Evolutionary conservation across 805 yeast genomes (phyloP), one percentile per base, ranked within the genome.

Genomic region (Candida insectorum): DNA sequence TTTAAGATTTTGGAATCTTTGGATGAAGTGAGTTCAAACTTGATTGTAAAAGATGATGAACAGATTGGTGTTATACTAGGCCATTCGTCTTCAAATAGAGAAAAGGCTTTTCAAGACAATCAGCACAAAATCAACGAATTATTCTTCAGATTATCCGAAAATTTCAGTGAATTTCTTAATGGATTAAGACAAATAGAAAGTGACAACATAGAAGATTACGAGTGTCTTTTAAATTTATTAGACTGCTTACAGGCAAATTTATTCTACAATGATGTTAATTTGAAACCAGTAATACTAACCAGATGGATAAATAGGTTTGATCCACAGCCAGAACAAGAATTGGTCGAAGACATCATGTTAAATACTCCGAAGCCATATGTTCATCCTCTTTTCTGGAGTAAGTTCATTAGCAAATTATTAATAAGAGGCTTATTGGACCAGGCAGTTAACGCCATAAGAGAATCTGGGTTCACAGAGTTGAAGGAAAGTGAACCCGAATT

Each of bases 241-340:
- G 79, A 77, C 39, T 73, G 87, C 44, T 49, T 83, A 17, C 69
- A 70, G 31, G 75, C 85, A 0, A 52, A 75, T 23, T 62, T 67
- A 45, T 79, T 77, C 43, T 47, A 49, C 24, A 36, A 41, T 2
- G 62, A 65, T 12, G 50, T 56, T 9, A 60, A 66, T 36, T 60
- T 53, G 31, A 62, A 64, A 42, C 69, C 79, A 19, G 62, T 63
- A 30, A 49, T 66, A 24, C 54, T 79, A 22, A 55, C 70, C 11
- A 69, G 65, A 30, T 84, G 93, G 93, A 64, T 81, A 16, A 84
- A 84, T 49, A 67, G 76, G 36, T 78, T 81, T 19, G 85, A 82
- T 50, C 78, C 81, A 4, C 74, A 75, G 44, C 89, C 89, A 1
- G 76, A 71, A 37, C 63, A 64, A 13, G 74, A 69, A 17, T 54